Conservation (phyloP, 148 eudicot genomes). For the Amaranthus palmeri region DNA sequence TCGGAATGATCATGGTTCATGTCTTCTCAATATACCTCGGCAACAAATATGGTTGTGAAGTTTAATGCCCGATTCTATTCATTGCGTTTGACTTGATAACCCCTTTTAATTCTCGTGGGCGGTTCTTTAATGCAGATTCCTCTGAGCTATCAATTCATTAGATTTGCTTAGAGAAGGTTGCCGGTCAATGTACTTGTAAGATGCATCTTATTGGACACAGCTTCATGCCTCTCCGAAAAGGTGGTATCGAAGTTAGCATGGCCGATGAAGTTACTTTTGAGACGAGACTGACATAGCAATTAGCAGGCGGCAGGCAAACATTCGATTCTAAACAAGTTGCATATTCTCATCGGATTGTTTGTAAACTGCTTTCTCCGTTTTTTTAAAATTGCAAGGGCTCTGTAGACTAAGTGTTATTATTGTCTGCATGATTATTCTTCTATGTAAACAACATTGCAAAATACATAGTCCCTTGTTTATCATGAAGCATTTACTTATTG, state of each 20-base stretch:
- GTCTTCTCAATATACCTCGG: constrained; percentile 2
- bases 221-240: too few species aligned
- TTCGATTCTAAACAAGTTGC: neutral
- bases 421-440: too few species aligned
- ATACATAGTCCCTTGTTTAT: too few species aligned
- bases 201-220: neutral
- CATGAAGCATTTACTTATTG: too few species aligned
- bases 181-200: neutral
- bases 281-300: neutral
- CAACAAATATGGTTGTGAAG: neutral
- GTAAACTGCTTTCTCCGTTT: neutral
- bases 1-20: neutral
- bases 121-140: neutral
- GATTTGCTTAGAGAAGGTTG: neutral
- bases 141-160: neutral
- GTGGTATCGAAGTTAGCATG: neutral
- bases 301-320: neutral
- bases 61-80: neutral
- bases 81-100: neutral
- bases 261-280: neutral
- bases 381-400: neutral
- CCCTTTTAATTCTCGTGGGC: neutral
- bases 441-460: too few species aligned
- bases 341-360: neutral
- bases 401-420: neutral